phyloP scores from a whole-genome alignment of 345 rosid species.

The Eucalyptus curtisii region DNA sequence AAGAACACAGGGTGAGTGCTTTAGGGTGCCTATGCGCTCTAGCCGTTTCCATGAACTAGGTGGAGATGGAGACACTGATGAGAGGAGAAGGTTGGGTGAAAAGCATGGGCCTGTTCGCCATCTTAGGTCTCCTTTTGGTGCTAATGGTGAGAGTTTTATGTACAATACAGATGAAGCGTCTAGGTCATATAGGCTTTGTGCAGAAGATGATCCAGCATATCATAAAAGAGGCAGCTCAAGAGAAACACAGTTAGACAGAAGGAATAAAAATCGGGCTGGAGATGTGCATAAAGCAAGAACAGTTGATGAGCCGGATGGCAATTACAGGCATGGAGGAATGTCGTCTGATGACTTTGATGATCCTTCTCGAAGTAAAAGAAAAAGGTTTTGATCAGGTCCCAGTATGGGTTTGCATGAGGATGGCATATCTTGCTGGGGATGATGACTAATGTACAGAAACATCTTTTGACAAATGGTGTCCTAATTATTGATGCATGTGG shows the following conservation, averaged over 20 bases:
- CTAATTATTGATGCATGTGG: not conserved
- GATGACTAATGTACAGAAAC: not conserved
- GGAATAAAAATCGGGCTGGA: slow-evolving; percentile 40
- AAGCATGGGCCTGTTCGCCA: slow-evolving; percentile 50
- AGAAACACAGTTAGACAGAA: slow-evolving; percentile 51
- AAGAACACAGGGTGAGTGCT: slow-evolving; percentile 43
- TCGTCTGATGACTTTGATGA: slow-evolving; percentile 42
- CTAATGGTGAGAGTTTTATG: slow-evolving; percentile 29
- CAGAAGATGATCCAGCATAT: slow-evolving; percentile 24
- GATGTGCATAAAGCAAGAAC: slow-evolving; percentile 37
- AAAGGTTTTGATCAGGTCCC: slow-evolving; percentile 31
- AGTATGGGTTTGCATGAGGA: not conserved
- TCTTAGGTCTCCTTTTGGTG: slow-evolving; percentile 48
- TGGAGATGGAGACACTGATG: slow-evolving; percentile 41
- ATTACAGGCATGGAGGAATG: slow-evolving; percentile 27
- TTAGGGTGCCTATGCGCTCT: slow-evolving; percentile 43
- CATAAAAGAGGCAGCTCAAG: slow-evolving; percentile 43
- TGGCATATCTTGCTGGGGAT: not conserved
- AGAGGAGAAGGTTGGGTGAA: slow-evolving; percentile 58
- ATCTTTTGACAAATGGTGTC: not conserved
- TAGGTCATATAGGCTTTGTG: slow-evolving; percentile 38
- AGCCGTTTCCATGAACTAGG: slow-evolving; percentile 51
- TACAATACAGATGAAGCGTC: slow-evolving; percentile 36
- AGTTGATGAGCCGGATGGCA: slow-evolving; percentile 56
- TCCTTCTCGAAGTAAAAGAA: slow-evolving; percentile 38